These are phyloP conservation scores for Yamadazyma trypodendri DNA, from an alignment of 1,139 yeast species.

Conservation along the genomic window DNA sequence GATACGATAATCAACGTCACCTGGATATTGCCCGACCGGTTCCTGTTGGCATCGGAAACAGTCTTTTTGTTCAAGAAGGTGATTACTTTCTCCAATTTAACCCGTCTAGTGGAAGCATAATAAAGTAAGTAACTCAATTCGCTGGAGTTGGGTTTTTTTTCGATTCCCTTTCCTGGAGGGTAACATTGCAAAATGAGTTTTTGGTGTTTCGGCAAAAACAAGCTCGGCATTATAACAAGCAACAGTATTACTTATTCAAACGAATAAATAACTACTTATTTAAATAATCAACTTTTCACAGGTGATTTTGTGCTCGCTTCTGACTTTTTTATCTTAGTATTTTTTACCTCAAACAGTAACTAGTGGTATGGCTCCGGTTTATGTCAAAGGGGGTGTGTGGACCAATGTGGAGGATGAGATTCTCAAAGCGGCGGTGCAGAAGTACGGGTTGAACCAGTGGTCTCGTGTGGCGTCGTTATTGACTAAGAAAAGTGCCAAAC, in stretches of 20 bases:
- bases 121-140: conserved; percentile 85
- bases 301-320: conserved; percentile 2
- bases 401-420: conserved; percentile 89
- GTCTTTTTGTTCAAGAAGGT: conserved; percentile 65
- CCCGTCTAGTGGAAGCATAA: conserved; percentile 89
- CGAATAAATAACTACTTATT: too few species aligned
- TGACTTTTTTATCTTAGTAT: conserved; percentile 2
- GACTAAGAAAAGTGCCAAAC: conserved; percentile 84
- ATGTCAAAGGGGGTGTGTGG: conserved; percentile 90
- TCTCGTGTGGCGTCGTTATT: conserved; percentile 84
- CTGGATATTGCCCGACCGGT: conserved; percentile 72
- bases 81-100: conserved; percentile 85
- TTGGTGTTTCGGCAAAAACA: conserved; percentile 80
- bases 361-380: conserved; percentile 54
- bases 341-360: background rate
- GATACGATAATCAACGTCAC: conserved; percentile 75
- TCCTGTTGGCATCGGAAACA: conserved; percentile 57
- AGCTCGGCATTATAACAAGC: conserved; percentile 14
- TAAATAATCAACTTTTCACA: too few species aligned
- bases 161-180: conserved; percentile 82
- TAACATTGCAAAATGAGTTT: conserved; percentile 87
- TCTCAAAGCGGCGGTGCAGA: conserved; percentile 84
- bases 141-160: conserved; percentile 88
- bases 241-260: background rate
- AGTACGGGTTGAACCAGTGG: conserved; percentile 95